These are phyloP conservation scores for Phragmites australis DNA, from an alignment of 176 grass and related monocot species.

Conservation along the genomic window DNA sequence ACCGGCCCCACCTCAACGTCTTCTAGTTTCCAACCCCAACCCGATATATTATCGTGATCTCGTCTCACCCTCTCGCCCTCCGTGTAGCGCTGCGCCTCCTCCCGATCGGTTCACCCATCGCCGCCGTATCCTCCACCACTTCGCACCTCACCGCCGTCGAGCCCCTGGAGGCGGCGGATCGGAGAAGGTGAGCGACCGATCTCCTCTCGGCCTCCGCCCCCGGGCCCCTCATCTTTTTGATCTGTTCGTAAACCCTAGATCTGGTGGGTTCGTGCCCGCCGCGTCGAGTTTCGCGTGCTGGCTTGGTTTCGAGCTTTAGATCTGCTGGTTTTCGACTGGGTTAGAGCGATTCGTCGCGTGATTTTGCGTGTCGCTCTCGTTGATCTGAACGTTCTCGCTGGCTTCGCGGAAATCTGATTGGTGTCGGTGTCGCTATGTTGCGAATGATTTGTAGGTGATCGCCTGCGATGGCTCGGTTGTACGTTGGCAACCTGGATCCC, in stretches of 20 bases:
- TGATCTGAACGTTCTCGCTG: not conserved
- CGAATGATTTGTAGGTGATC: conserved; percentile 11
- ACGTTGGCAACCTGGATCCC: conserved; percentile 76
- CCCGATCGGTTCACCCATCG: too few species aligned
- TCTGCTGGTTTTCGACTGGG: not conserved
- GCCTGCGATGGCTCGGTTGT: conserved; percentile 63
- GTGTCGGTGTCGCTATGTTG: not conserved
- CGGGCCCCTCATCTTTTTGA: too few species aligned
- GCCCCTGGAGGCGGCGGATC: not conserved
- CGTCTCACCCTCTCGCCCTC: not conserved
- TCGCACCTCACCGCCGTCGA: not conserved
- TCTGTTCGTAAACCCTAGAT: conserved; percentile 3
- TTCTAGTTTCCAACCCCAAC: not conserved
- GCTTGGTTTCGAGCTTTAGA: not conserved
- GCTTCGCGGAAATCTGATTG: not conserved
- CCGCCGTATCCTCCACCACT: too few species aligned
- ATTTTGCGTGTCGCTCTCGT: not conserved
- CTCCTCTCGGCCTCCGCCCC: not conserved
- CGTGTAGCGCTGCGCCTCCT: too few species aligned
- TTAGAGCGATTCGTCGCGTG: not conserved
- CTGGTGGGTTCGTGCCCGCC: not conserved
- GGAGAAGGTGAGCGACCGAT: not conserved
- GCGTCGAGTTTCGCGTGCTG: not conserved
- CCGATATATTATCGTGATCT: not conserved
- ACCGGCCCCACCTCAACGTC: too few species aligned